Evolutionary conservation across 2,329 filamentous ascomycete species (phyloP).

Genomic region (Aureobasidium musti): DNA sequence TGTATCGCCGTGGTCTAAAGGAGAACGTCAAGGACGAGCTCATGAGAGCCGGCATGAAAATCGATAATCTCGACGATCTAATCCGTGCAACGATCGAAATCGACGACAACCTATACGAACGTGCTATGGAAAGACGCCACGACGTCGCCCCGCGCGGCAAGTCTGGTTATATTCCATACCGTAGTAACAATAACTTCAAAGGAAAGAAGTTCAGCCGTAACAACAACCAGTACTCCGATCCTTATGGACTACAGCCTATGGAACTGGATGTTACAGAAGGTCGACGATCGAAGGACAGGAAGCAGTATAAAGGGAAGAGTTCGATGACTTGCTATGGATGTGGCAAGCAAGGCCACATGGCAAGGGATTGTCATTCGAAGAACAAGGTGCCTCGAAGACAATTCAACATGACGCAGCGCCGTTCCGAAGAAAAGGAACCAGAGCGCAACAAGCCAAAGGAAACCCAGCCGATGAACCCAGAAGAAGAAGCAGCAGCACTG

Average conservation of each 20-base stretch:
- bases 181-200: neutral
- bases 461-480: too few relatives aligned
- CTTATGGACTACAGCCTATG: neutral
- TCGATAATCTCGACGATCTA: neutral
- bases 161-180: neutral
- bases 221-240: neutral
- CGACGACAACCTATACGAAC: neutral
- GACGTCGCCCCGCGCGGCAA: neutral
- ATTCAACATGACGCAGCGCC: too few relatives aligned
- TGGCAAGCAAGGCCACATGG: too few relatives aligned
- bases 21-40: neutral
- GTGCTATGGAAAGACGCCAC: slow-evolving; percentile 4
- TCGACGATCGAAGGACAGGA: neutral
- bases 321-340: too few relatives aligned
- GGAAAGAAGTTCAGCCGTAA: slow-evolving; percentile 8
- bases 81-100: neutral
- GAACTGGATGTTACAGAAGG: slow-evolving; percentile 18
- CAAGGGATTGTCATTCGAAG: too few relatives aligned
- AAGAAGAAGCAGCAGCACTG: too few relatives aligned
- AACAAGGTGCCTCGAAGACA: too few relatives aligned
- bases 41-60: neutral
- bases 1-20: neutral
- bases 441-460: too few relatives aligned
- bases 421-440: too few relatives aligned
- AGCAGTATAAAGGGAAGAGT: too few relatives aligned